Percentiles rank a stretch among this genome's conserved stretches.
phyloP scores from a whole-genome alignment of 140 eudicot species.

The Oenanthe javanica region DNA sequence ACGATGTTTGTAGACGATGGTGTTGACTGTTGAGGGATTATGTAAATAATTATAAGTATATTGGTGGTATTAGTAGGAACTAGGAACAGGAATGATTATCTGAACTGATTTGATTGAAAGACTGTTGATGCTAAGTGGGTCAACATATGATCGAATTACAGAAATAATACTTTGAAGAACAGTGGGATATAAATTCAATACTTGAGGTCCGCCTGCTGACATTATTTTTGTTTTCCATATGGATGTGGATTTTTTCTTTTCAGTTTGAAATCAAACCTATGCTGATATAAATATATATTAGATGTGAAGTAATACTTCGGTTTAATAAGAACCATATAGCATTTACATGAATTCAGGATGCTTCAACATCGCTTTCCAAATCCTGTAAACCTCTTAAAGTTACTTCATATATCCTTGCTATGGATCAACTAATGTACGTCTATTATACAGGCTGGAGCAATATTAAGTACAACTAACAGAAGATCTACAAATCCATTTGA shows the following conservation, averaged over 20 bases:
- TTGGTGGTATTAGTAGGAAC: background rate
- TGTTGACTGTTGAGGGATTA: background rate
- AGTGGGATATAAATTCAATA: background rate
- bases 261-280: background rate
- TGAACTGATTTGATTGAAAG: too few species aligned
- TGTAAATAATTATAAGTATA: background rate
- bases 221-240: background rate
- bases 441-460: constrained; percentile 41
- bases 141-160: background rate
- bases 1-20: background rate
- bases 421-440: background rate
- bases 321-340: background rate
- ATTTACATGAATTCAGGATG: background rate
- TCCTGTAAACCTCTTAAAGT: background rate
- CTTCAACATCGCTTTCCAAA: background rate
- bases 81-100: background rate
- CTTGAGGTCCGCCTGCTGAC: background rate
- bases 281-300: background rate
- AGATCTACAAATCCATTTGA: constrained; percentile 81
- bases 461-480: constrained; percentile 20
- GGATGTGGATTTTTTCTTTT: background rate
- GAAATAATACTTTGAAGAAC: background rate
- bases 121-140: background rate
- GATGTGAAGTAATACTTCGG: background rate
- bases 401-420: background rate